A percentile compares a stretch with the other conserved stretches of the same genome.
Evolutionary conservation across 495 filamentous ascomycete species (phyloP).

Genomic region (Penicillium fimorum): DNA sequence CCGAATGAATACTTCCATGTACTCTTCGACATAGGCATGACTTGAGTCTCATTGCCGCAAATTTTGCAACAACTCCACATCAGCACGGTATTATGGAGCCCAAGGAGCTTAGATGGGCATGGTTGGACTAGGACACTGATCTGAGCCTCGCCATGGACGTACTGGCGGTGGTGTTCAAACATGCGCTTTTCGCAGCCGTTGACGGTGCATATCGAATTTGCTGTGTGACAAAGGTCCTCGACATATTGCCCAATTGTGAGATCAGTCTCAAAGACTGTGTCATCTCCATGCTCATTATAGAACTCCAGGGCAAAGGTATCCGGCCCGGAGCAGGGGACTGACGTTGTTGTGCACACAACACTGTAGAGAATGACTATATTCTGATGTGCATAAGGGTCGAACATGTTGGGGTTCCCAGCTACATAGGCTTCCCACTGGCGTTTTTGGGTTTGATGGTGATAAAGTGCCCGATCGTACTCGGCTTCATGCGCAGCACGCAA

Average conservation of each 20-base stretch:
- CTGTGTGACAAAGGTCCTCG: constrained; percentile 79
- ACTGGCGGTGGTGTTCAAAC: constrained; percentile 93
- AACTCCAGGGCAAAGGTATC: constrained; percentile 82
- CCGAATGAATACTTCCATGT: constrained; percentile 99
- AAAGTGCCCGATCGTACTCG: constrained; percentile 91
- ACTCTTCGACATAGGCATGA: constrained; percentile 88
- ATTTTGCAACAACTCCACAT: constrained; percentile 98
- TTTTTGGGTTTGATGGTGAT: constrained; percentile 92
- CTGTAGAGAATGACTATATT: constrained; percentile 95
- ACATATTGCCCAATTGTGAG: constrained; percentile 95
- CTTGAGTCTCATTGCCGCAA: constrained; percentile 83
- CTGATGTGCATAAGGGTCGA: constrained; percentile 91
- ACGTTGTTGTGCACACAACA: constrained; percentile 84
- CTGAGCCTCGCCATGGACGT: constrained; percentile 94
- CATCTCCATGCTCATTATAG: constrained; percentile 81
- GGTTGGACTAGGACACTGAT: constrained; percentile 85
- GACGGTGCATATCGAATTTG: constrained; percentile 69
- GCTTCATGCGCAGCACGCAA: constrained; percentile 91
- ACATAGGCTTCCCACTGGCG: constrained; percentile 94
- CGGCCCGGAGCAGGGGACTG: constrained; percentile 88
- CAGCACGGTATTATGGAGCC: constrained; percentile 74
- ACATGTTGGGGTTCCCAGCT: constrained; percentile 76
- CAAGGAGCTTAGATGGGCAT: constrained; percentile 65
- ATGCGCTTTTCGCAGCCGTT: constrained; percentile 87
- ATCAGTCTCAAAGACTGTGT: constrained; percentile 70